A percentile compares a stretch with the other conserved stretches of the same genome.
Evolutionary conservation across 768 basidiomycete species (phyloP).

Genomic region (Lactarius tabidus): DNA sequence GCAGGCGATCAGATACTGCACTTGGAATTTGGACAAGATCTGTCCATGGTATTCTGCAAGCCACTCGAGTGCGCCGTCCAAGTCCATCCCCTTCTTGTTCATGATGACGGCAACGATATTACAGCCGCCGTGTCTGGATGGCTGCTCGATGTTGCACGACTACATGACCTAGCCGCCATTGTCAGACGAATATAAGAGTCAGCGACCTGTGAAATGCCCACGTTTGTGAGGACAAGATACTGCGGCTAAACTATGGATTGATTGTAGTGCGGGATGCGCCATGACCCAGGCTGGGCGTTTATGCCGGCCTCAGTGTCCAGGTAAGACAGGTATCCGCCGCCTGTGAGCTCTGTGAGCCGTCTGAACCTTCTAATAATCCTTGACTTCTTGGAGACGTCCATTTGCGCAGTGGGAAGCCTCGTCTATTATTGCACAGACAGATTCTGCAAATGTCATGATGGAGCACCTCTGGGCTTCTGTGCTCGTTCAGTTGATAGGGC

Average conservation of each 20-base stretch:
- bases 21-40: conserved; percentile 46
- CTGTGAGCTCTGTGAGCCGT: no score
- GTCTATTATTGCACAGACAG: no score
- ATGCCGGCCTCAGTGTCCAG: conserved; percentile 54
- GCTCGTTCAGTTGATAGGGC: no score
- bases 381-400: no score
- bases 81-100: conserved; percentile 49
- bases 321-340: conserved; percentile 38
- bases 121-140: conserved; percentile 56
- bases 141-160: conserved; percentile 73
- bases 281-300: conserved; percentile 49
- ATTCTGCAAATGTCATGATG: no score
- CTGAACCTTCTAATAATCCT: no score
- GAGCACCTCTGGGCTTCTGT: no score
- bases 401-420: no score
- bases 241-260: conserved; percentile 45
- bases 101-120: conserved; percentile 73
- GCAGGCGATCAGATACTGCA: conserved; percentile 32
- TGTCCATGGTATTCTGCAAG: conserved; percentile 55
- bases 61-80: conserved; percentile 61
- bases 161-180: conserved; percentile 54
- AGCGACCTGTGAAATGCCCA: conserved; percentile 16
- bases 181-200: conserved; percentile 9
- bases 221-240: conserved; percentile 42
- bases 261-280: conserved; percentile 44